A percentile compares a stretch with the other conserved stretches of the same genome.
phyloP scores from a whole-genome alignment of 768 basidiomycete genomes.

The Pulveroboletus sp. region DNA sequence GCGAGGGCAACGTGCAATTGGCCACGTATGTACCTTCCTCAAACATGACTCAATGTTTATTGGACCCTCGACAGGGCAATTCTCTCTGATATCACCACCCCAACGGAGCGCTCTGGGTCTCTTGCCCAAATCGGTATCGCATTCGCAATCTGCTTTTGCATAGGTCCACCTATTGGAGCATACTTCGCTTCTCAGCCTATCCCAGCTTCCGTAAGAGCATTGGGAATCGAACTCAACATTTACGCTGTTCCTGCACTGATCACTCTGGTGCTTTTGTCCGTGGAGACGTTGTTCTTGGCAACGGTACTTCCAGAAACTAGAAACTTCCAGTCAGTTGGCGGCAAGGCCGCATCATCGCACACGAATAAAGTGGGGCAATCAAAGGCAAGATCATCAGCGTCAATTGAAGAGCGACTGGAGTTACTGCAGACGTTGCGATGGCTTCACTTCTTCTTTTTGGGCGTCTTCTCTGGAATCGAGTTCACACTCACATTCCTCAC shows the following conservation, averaged over 20 bases:
- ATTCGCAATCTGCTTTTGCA: slow-evolving; percentile 92
- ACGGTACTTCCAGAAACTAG: slow-evolving; percentile 85
- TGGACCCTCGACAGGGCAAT: slow-evolving; percentile 63
- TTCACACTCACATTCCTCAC: slow-evolving; percentile 96
- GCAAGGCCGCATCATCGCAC: slow-evolving; percentile 17
- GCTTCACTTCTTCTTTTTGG: slow-evolving; percentile 83
- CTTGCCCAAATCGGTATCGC: slow-evolving; percentile 94
- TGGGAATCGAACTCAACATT: slow-evolving; percentile 73
- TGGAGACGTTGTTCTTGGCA: slow-evolving; percentile 79
- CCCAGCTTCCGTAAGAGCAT: slow-evolving; percentile 52
- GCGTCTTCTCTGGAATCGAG: slow-evolving; percentile 92
- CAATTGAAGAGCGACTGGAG: slow-evolving; percentile 48
- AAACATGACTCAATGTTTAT: not conserved
- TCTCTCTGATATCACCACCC: slow-evolving; percentile 85
- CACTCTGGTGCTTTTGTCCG: slow-evolving; percentile 70
- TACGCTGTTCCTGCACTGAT: slow-evolving; percentile 89
- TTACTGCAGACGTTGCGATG: slow-evolving; percentile 58
- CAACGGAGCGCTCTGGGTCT: slow-evolving; percentile 76
- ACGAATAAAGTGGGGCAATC: slow-evolving; percentile 13
- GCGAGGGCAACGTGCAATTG: slow-evolving; percentile 97
- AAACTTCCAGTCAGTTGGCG: slow-evolving; percentile 34
- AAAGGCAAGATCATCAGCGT: slow-evolving; percentile 13
- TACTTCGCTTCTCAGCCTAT: slow-evolving; percentile 90
- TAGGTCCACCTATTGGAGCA: slow-evolving; percentile 92
- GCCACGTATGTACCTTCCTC: slow-evolving; percentile 64